Conservation (phyloP, 768 basidiomycete species). For the Psilocybe cubensis region DNA sequence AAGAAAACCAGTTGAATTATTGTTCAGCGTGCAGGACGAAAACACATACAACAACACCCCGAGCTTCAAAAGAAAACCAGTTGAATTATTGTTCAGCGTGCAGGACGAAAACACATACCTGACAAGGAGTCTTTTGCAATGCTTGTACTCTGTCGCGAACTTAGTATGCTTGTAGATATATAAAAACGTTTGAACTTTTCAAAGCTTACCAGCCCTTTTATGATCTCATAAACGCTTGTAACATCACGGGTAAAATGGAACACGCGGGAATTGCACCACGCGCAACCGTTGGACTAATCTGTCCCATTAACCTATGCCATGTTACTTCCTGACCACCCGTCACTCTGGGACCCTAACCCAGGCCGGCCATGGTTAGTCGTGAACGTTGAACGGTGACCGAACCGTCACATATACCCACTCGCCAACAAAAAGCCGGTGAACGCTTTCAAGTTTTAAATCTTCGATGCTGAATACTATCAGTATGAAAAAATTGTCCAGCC, state of each 20-base stretch:
- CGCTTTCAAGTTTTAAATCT: no score
- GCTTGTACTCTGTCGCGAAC: slow-evolving; percentile 54
- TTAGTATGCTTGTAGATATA: background rate
- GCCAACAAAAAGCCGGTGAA: no score
- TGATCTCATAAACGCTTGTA: slow-evolving; percentile 84
- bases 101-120: slow-evolving; percentile 32
- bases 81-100: background rate
- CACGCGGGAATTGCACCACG: no score
- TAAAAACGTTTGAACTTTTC: background rate
- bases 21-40: background rate
- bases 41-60: slow-evolving; percentile 37
- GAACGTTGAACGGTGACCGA: no score
- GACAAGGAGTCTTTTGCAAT: slow-evolving; percentile 79
- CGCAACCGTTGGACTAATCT: no score
- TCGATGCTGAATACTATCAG: no score
- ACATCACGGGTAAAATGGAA: no score
- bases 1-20: slow-evolving; percentile 12
- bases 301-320: no score
- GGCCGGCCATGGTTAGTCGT: no score
- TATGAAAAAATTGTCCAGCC: slow-evolving; percentile 32
- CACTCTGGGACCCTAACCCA: no score
- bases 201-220: slow-evolving; percentile 67
- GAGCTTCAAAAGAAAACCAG: slow-evolving; percentile 27
- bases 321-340: no score
- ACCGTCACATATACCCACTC: no score